A percentile compares a stretch with the other conserved stretches of the same genome.
Conservation (phyloP, 2,329 filamentous ascomycete species). For the Orbilia brochopaga region DNA sequence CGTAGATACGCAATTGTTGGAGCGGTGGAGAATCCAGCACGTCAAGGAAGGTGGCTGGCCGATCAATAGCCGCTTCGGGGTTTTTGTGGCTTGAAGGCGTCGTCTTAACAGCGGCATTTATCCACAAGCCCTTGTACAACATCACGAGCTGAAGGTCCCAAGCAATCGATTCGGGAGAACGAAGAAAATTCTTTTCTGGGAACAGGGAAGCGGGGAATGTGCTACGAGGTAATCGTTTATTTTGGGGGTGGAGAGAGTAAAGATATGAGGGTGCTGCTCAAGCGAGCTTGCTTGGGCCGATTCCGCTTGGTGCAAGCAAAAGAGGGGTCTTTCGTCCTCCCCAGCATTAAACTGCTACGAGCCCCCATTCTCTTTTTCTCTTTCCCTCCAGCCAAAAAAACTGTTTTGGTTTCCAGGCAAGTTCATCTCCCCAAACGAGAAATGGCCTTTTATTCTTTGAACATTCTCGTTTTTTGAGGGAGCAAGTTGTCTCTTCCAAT, state of each 20-base stretch:
- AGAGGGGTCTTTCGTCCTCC: slow-evolving; percentile 14
- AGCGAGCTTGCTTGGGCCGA: neutral
- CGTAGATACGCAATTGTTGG: neutral
- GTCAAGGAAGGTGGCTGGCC: neutral
- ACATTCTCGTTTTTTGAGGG: no score
- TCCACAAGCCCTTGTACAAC: neutral
- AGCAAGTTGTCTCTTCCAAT: no score
- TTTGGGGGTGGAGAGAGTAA: neutral
- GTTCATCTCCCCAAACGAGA: no score
- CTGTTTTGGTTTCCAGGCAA: neutral
- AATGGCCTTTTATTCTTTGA: no score
- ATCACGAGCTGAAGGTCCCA: slow-evolving; percentile 11
- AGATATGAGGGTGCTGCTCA: slow-evolving; percentile 6
- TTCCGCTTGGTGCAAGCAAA: neutral
- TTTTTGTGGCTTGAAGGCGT: slow-evolving; percentile 27
- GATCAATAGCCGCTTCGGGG: slow-evolving; percentile 18
- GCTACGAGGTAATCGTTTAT: slow-evolving; percentile 11
- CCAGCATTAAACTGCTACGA: neutral
- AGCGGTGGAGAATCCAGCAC: neutral
- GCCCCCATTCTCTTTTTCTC: neutral
- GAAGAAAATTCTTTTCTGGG: slow-evolving; percentile 1
- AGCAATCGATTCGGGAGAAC: neutral
- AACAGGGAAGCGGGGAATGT: no score
- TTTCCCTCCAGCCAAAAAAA: neutral
- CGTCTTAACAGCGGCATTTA: slow-evolving; percentile 10